Evolutionary conservation across 2,329 filamentous ascomycete genomes (phyloP).

Genomic region (Penicillium sp.): DNA sequence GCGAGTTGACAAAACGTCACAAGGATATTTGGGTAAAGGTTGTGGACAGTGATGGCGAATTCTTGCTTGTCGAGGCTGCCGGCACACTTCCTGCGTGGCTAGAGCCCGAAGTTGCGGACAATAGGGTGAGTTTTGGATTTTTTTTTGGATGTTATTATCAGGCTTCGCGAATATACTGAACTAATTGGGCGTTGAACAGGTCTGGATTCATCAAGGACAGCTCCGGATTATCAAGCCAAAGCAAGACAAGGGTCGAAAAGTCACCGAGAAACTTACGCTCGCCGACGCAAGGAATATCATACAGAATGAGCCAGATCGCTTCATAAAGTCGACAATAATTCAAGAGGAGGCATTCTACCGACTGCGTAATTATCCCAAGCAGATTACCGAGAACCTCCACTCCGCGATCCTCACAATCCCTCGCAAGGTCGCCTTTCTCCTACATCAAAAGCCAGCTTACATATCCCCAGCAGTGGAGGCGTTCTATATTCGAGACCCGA

Average conservation of each 20-base stretch:
- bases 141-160: not conserved
- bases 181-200: slow-evolving; percentile 42
- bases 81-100: slow-evolving; percentile 86
- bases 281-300: slow-evolving; percentile 67
- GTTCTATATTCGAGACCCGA: slow-evolving; percentile 87
- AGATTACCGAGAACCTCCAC: slow-evolving; percentile 76
- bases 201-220: slow-evolving; percentile 82
- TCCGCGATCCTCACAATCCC: slow-evolving; percentile 74
- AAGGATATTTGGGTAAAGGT: slow-evolving; percentile 79
- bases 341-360: slow-evolving; percentile 92
- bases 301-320: slow-evolving; percentile 55
- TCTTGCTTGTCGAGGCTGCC: slow-evolving; percentile 90
- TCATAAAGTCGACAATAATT: slow-evolving; percentile 73
- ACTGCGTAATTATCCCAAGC: slow-evolving; percentile 77
- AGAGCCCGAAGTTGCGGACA: slow-evolving; percentile 83
- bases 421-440: slow-evolving; percentile 76
- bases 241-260: slow-evolving; percentile 49
- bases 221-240: slow-evolving; percentile 70
- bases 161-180: not conserved
- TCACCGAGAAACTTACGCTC: slow-evolving; percentile 59
- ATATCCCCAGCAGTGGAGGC: slow-evolving; percentile 84
- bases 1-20: slow-evolving; percentile 75
- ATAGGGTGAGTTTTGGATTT: slow-evolving; percentile 59
- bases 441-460: slow-evolving; percentile 74
- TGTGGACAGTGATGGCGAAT: slow-evolving; percentile 89